phyloP scores from a whole-genome alignment of 2,329 filamentous ascomycete species.

The Penicillium sp. region DNA sequence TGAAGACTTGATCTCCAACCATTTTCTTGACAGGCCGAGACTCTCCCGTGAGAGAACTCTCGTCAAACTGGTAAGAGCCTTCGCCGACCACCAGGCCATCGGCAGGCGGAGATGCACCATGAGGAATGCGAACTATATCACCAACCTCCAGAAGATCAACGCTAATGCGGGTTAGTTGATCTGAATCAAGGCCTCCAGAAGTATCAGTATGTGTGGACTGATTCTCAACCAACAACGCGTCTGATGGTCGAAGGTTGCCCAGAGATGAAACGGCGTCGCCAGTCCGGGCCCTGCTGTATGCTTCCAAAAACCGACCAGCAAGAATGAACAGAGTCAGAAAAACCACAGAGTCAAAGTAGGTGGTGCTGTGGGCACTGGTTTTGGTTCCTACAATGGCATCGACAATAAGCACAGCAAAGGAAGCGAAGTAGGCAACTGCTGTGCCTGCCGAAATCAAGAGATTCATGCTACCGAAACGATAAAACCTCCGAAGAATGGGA shows the following conservation, averaged over 20 bases:
- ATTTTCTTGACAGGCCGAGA: conserved; percentile 49
- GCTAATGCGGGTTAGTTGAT: conserved; percentile 48
- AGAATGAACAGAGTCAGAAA: conserved; percentile 89
- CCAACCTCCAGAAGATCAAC: conserved; percentile 74
- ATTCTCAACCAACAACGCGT: conserved; percentile 65
- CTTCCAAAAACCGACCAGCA: conserved; percentile 62
- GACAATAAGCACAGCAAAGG: conserved; percentile 73
- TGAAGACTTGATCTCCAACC: conserved; percentile 46
- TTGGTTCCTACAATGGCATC: conserved; percentile 41
- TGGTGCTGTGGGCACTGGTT: conserved; percentile 57
- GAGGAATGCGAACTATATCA: conserved; percentile 71
- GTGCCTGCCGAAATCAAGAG: conserved; percentile 88
- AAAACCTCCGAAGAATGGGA: conserved; percentile 73
- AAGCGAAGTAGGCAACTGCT: conserved; percentile 82
- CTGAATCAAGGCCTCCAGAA: conserved; percentile 7
- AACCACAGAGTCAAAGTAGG: conserved; percentile 90
- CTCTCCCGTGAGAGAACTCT: conserved; percentile 77
- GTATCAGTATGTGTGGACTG: conserved; percentile 3
- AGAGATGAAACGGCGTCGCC: conserved; percentile 82
- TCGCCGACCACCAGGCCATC: conserved; percentile 65
- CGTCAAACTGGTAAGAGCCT: conserved; percentile 73
- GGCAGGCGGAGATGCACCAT: conserved; percentile 80
- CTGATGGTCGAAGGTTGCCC: conserved; percentile 73
- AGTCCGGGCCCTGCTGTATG: conserved; percentile 88
- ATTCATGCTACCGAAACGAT: conserved; percentile 97